A percentile compares a stretch with the other conserved stretches of the same genome.
Evolutionary conservation across 305 asterid genomes (phyloP).

Genomic region (Fraxinus xanthoxyloides): DNA sequence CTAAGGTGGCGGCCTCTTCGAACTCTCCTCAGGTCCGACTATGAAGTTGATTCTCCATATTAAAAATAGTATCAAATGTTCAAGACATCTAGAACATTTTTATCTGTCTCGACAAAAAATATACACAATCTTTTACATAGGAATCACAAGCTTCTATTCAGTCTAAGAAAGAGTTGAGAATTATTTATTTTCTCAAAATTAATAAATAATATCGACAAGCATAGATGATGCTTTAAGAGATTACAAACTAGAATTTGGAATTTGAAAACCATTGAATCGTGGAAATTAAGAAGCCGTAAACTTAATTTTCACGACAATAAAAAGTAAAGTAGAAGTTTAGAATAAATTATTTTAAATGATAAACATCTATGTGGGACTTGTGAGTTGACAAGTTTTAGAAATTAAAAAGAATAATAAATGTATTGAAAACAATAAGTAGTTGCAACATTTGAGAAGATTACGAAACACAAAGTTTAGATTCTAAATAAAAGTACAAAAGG

Average conservation of each 20-base stretch:
- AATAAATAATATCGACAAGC: not conserved
- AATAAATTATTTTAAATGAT: not conserved
- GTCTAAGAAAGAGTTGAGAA: not conserved
- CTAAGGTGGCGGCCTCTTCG: no score
- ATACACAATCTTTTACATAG: not conserved
- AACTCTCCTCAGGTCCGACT: no score
- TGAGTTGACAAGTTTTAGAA: not conserved
- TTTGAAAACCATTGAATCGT: not conserved
- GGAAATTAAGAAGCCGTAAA: not conserved
- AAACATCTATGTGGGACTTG: no score
- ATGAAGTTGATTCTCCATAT: not conserved
- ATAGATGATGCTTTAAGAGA: not conserved
- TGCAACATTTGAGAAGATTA: not conserved
- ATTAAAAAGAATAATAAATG: not conserved
- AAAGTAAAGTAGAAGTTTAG: not conserved
- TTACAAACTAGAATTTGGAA: not conserved
- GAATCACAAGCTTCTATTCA: not conserved
- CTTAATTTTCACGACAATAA: not conserved
- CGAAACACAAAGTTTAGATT: not conserved
- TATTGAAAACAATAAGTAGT: not conserved
- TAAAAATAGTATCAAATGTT: not conserved
- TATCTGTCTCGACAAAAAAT: not conserved
- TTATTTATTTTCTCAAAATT: not conserved
- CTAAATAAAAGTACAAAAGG: not conserved
- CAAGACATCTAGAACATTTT: not conserved